Base-by-base conservation (phyloP, 345 rosid genomes). In the Cochlearia excelsa region DNA sequence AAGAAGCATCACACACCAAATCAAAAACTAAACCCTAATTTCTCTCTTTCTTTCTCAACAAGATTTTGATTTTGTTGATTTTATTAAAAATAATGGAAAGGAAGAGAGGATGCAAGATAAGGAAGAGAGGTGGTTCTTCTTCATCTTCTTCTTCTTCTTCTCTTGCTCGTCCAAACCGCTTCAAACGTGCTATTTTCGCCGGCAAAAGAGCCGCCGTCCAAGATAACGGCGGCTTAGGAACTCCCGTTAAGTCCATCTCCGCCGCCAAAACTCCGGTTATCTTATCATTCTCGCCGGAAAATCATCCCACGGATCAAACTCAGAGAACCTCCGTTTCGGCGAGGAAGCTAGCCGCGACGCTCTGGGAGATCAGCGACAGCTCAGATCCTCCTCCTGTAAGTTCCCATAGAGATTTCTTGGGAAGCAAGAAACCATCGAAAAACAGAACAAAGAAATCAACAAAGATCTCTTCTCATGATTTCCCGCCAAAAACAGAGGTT, bases 61-160 rank as follows among this genome's bases (percentile, higher is more conserved):
- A 33, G 35, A 33, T 33, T 33, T 37, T 37, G 5, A 4, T 6
- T 37, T 37, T 37, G 7, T 33, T 37, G 40, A 37, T 37, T 33
- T 43, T 39, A 11, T 44, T 28, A 23, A 6, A 5, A 40, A 29
- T 26, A 6, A 3, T 78, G 82, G 82, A 72, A 41, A 48, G 64
- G 7, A 83, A 70, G 46, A 78, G 67, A 53, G 70, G 59, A 4
- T 79, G 88, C 50, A 93, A 87, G 82, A 85, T 89, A 72, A 87
- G 95, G 71, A 93, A 89, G 83, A 78, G 97, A 71, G 85, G 91
- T 33, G 71, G 88, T 61, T 89, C 95, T 1, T 88, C 98, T 0
- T 88, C 97, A 0, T 89, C 97, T 0, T 93, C 95, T 0, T 93
- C 43, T 0, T 93, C 43, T 39, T 39, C 99, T 23, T 83, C 97